A percentile compares a stretch with the other conserved stretches of the same genome.
These are phyloP conservation scores for Quercus parvula DNA, from an alignment of 306 rosid species.

Conservation along the genomic window DNA sequence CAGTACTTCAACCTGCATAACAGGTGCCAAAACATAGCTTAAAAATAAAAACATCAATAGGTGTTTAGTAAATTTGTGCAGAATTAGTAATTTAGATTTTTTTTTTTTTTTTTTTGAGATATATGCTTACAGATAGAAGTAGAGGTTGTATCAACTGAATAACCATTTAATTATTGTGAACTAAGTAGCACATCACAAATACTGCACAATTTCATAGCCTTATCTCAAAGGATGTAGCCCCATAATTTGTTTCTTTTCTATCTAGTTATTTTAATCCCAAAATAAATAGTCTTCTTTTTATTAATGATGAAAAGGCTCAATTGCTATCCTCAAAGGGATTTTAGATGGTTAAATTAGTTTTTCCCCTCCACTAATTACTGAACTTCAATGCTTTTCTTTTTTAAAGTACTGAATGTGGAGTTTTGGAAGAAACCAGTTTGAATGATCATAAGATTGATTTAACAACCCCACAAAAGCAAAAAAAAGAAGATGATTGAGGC, in stretches of 20 bases:
- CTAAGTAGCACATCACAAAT: not conserved
- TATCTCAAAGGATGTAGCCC: not conserved
- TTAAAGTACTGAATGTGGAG: not conserved
- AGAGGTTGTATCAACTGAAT: not conserved
- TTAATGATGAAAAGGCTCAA: too few species aligned
- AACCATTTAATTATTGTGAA: not conserved
- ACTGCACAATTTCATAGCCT: not conserved
- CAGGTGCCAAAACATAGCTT: not conserved
- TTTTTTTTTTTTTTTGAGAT: not conserved
- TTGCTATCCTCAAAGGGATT: too few species aligned
- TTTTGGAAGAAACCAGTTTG: not conserved
- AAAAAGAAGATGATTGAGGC: not conserved
- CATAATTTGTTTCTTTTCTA: too few species aligned
- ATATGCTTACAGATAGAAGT: not conserved
- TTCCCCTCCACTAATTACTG: not conserved
- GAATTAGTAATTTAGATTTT: not conserved
- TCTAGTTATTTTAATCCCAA: too few species aligned
- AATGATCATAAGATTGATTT: not conserved
- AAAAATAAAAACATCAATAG: not conserved
- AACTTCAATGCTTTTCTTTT: not conserved
- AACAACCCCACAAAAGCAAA: too few species aligned
- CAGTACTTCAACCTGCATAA: conserved; percentile 64
- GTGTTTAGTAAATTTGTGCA: too few species aligned
- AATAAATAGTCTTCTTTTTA: too few species aligned
- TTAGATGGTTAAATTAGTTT: too few species aligned